A percentile compares a stretch with the other conserved stretches of the same genome.
Evolutionary conservation across 768 basidiomycete species (phyloP).

Genomic region (Lentinula sp.): DNA sequence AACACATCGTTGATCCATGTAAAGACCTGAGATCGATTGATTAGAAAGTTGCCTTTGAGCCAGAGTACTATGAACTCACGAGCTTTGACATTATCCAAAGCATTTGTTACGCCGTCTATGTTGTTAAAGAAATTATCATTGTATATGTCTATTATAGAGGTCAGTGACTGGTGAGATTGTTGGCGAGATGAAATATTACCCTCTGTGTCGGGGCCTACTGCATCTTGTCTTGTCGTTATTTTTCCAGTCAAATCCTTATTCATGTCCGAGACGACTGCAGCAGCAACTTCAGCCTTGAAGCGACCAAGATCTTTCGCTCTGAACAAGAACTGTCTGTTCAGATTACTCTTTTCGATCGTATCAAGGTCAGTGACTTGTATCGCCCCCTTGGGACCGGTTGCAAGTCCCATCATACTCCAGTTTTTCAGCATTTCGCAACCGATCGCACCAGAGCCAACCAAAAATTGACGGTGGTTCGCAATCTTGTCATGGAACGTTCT

Average conservation of each 20-base stretch:
- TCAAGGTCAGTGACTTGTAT: constrained; percentile 97
- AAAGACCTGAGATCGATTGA: constrained; percentile 53
- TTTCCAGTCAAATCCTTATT: constrained; percentile 86
- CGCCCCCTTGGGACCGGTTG: constrained; percentile 65
- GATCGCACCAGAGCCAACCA: constrained; percentile 98
- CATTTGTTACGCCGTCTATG: constrained; percentile 95
- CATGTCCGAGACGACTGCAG: constrained; percentile 89
- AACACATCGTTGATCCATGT: constrained; percentile 98
- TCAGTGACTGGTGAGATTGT: constrained; percentile 3
- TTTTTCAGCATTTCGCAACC: constrained; percentile 99
- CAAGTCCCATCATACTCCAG: constrained; percentile 99
- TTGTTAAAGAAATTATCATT: constrained; percentile 81
- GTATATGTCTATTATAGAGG: constrained; percentile 60
- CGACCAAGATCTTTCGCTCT: constrained; percentile 92
- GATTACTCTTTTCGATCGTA: constrained; percentile 98
- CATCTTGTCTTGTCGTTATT: constrained; percentile 84
- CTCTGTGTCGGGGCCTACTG: constrained; percentile 90
- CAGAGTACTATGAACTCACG: constrained; percentile 44
- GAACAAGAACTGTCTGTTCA: constrained; percentile 98
- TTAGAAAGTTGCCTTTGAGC: background rate
- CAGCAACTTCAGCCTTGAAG: constrained; percentile 96
- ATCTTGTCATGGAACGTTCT: constrained; percentile 90
- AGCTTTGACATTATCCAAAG: constrained; percentile 93
- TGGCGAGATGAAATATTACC: constrained; percentile 42
- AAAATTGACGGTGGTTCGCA: constrained; percentile 84